Conservation (phyloP, 768 basidiomycete species). For the Lactarius deliciosus region DNA sequence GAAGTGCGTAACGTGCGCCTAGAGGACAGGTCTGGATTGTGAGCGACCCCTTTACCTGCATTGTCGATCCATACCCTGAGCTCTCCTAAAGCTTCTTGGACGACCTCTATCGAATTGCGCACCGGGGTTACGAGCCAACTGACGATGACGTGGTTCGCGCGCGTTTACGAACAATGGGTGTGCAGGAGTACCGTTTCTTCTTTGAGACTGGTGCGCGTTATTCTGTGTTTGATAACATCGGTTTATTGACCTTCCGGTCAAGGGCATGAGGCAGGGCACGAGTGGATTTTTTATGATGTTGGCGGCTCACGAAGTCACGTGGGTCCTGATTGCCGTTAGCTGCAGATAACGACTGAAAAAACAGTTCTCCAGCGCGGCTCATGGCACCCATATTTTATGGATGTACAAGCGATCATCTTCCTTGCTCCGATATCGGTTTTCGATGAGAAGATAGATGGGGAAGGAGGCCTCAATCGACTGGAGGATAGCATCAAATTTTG, state of each 20-base stretch:
- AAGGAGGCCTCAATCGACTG: constrained; percentile 60
- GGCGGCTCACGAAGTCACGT: constrained; percentile 51
- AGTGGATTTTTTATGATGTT: constrained; percentile 83
- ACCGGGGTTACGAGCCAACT: constrained; percentile 46
- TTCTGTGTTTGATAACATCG: not conserved
- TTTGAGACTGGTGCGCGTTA: constrained; percentile 58
- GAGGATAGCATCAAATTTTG: constrained; percentile 23
- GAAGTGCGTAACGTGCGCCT: constrained; percentile 47
- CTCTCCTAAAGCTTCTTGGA: constrained; percentile 21
- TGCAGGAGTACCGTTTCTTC: constrained; percentile 70
- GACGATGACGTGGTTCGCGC: constrained; percentile 80
- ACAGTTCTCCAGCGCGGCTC: constrained; percentile 25
- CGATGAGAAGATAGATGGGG: constrained; percentile 74
- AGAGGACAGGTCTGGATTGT: constrained; percentile 77
- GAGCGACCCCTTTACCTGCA: constrained; percentile 35
- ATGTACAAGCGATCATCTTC: constrained; percentile 83
- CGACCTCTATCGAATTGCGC: constrained; percentile 18
- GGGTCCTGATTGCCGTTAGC: not conserved
- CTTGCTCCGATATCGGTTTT: constrained; percentile 80
- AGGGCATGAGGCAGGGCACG: constrained; percentile 40
- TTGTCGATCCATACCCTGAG: not conserved
- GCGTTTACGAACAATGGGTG: constrained; percentile 71
- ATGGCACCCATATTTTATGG: constrained; percentile 83
- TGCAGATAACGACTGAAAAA: not conserved
- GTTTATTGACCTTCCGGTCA: not conserved